Base-by-base conservation (phyloP, 306 rosid genomes). In the Astragalus membranaceus region DNA sequence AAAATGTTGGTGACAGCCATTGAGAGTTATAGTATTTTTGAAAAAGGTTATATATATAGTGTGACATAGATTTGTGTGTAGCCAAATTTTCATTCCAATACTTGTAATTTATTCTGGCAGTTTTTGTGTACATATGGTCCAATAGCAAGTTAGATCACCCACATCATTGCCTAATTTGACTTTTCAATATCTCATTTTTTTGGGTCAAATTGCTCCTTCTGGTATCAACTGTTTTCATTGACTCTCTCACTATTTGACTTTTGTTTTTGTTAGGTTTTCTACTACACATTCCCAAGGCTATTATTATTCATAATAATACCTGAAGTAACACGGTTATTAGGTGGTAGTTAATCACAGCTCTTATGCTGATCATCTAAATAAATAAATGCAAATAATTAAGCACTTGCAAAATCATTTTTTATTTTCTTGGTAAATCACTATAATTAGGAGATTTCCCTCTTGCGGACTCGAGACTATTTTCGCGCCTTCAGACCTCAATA, bases 1-100 rank as follows among this genome's bases (percentile, higher is more conserved):
- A 79, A 60, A 75, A 84, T 85, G 75, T 87, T 82, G 94, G 94
- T 90, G 85, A 90, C 81, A 89, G 64, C 42, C 79, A 43, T 49
- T 8, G 36, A 16, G 61, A 35, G 43, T 9, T 8, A 47, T 10
- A n/a, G 0, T 36, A 8, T 36, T 37, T 72, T 63, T 13, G 42
- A 64, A 57, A 59, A 43, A 0, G 10, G 23, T 20, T 20, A 20
- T 20, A 20, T n/a, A n/a, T n/a, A n/a, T n/a, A n/a, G n/a, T n/a
- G 23, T 20, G 41, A 4, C 72, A 20, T 77, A 57, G 83, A 69
- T 56, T 70, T 23, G 65, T 56, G 85, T 55, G 70, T 9, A 59
- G 42, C 59, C 58, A 5, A 4, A 10, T 8, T 65, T 29, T 12
- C 49, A 51, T 30, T 4, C 26, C 60, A 39, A 17, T 46, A 3